These are phyloP conservation scores for Echites panduratus DNA, from an alignment of 257 asterid genomes.

Conservation along the genomic window DNA sequence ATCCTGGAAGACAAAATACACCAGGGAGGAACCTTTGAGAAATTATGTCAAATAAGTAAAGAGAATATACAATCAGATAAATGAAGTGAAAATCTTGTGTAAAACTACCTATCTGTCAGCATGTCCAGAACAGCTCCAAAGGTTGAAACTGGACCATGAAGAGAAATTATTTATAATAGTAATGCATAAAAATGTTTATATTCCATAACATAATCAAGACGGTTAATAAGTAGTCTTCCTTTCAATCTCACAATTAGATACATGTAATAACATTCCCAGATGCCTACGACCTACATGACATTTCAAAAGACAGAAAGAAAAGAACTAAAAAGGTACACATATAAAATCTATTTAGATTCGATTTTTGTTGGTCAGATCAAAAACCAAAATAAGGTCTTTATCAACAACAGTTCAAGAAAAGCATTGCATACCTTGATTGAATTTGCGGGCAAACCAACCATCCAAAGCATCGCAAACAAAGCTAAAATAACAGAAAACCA, in stretches of 20 bases:
- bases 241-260: neutral
- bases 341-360: neutral
- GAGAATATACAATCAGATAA: conserved; percentile 5
- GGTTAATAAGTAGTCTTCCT: neutral
- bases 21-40: conserved; percentile 13
- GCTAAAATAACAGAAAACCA: conserved; percentile 35
- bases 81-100: conserved; percentile 3
- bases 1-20: conserved; percentile 48
- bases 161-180: conserved; percentile 12
- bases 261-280: neutral
- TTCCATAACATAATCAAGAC: neutral
- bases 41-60: conserved; percentile 4
- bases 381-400: neutral
- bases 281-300: neutral
- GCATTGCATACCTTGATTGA: conserved; percentile 77
- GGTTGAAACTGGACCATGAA: conserved; percentile 69
- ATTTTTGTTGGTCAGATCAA: neutral
- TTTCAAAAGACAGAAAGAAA: neutral
- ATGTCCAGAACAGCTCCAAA: conserved; percentile 97
- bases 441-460: conserved; percentile 94
- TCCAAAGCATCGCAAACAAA: conserved; percentile 97
- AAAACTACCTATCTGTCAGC: conserved; percentile 90
- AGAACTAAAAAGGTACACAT: neutral
- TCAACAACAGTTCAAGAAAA: neutral
- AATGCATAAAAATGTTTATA: neutral